phyloP scores from a whole-genome alignment of 495 filamentous ascomycete species.

The Talaromyces liani region DNA sequence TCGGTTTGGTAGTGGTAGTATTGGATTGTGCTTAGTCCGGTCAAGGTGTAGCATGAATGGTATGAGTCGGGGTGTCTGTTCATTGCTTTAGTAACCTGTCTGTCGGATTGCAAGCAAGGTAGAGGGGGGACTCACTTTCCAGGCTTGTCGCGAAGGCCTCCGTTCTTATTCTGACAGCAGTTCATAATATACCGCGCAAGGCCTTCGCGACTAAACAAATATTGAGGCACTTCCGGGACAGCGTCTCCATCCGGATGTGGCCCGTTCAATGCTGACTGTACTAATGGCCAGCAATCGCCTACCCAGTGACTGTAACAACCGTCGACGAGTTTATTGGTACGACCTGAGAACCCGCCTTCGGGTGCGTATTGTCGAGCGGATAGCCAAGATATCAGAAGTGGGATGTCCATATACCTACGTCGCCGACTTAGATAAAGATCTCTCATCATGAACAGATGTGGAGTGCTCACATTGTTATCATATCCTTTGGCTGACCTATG shows the following conservation, averaged over 20 bases:
- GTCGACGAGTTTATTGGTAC: constrained; percentile 97
- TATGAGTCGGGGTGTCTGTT: constrained; percentile 73
- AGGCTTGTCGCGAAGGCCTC: constrained; percentile 91
- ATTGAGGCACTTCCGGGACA: constrained; percentile 20
- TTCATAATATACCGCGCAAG: constrained; percentile 79
- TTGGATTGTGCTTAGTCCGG: constrained; percentile 76
- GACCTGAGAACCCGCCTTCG: constrained; percentile 84
- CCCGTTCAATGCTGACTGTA: constrained; percentile 70
- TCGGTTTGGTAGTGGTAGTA: constrained; percentile 58
- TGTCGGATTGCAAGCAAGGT: not conserved
- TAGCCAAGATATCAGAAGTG: constrained; percentile 74
- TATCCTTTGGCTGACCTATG: constrained; percentile 65
- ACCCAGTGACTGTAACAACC: constrained; percentile 98
- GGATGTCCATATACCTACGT: constrained; percentile 67
- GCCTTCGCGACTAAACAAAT: constrained; percentile 76
- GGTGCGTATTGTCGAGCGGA: constrained; percentile 83
- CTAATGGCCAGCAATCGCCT: constrained; percentile 83
- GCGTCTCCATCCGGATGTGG: constrained; percentile 20
- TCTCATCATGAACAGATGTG: not conserved
- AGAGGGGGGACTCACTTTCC: constrained; percentile 56
- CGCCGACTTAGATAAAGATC: not conserved
- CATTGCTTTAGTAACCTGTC: not conserved
- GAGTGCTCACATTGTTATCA: constrained; percentile 51
- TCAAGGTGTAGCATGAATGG: constrained; percentile 84
- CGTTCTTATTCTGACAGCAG: constrained; percentile 73